Evolutionary conservation across 495 filamentous ascomycete species (phyloP), one percentile per base, ranked within the genome.

Genomic region (Poronia punctata): DNA sequence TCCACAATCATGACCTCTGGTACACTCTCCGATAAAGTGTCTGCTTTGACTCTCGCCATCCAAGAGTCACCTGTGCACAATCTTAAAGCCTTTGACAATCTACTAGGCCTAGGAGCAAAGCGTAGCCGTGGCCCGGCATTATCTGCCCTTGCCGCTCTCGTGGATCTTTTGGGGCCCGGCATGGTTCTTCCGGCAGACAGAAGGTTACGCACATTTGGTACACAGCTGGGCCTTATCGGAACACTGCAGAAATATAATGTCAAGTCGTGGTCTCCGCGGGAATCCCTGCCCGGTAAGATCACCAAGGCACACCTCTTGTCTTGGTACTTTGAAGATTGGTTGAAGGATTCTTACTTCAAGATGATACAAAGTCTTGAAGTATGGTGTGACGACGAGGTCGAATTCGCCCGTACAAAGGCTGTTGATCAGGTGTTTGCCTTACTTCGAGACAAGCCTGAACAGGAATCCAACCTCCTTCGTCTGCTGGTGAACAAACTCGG

Each of bases 11-110:
- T 98, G 92, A 67, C 88, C 11, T 88, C 88, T 1, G 92, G 92
- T 66, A 98, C 93, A 6, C 73, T 95, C 37, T 92, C 88, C 23
- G 92, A 98, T 64, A 97, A 95, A 60, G 85, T 96, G 20, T 96
- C 93, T 3, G 92, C 92, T 5, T 65, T 96, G 50, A 98, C 92
- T 1, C 69, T 98, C 32, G 82, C 88, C 17, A 82, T 95, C 10
- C 92, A 98, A 65, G 92, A 97, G 56, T 97, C 92, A 3, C 92
- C 92, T 4, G 64, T 97, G 32, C 92, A 98, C 53, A 95, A 86
- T 34, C 82, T 76, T 36, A 93, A 90, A 49, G 81, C 86, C 7
- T 75, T 97, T 38, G 88, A 95, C 48, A 87, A 71, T 40, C 70
- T 98, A 28, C 70, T 95, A 29, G 68, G 62, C 0, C 68, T 98